Evolutionary conservation across 2,329 filamentous ascomycete species (phyloP), one percentile per base, ranked within the genome.

Genomic region (Colletotrichum tropicale): DNA sequence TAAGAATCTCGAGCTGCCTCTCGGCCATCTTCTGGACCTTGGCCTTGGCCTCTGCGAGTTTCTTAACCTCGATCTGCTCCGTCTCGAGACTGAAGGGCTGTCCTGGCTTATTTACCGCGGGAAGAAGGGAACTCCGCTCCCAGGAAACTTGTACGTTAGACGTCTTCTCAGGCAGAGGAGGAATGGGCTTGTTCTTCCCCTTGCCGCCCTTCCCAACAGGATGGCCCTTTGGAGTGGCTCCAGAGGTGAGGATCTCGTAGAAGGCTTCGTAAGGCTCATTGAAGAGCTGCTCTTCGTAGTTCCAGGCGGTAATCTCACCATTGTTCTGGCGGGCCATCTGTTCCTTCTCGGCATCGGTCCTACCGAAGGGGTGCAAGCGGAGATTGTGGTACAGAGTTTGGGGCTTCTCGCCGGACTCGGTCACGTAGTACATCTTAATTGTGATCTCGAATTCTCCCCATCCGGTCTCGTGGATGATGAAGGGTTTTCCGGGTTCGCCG

Each of bases 391-490:
- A 98, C 3, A 98, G 87, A n/a, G 96, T 98, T 85, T 98, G 95
- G 6, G 96, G 95, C 85, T 99, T 99, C 88, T 99, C 97, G 80
- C 92, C 93, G 48, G 93, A 94, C 82, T 98, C 94, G 71, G 94
- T 93, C 71, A 95, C 93, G 85, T 98, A 99, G 87, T 98, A 98
- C 60, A 99, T 90, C 82, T 98, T 96, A 83, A 99, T 94, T 77
- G 96, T 95, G 81, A 99, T 98, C 84, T 97, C 95, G 87, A 99
- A 99, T 86, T 98, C 97, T 81, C 97, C 97, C 95, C 98, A 99
- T 65, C 97, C 97, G 0, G 97, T 98, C 85, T 98, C 97, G 77
- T 92, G 91, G 76, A 98, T 94, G 81, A 95, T 89, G 81, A 98
- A 99, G 13, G 96, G 81, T 77, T 91, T 89, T n/a, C 88, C 88